Evolutionary conservation across 2,329 filamentous ascomycete species (phyloP).

Genomic region (Xylaria arbuscula): DNA sequence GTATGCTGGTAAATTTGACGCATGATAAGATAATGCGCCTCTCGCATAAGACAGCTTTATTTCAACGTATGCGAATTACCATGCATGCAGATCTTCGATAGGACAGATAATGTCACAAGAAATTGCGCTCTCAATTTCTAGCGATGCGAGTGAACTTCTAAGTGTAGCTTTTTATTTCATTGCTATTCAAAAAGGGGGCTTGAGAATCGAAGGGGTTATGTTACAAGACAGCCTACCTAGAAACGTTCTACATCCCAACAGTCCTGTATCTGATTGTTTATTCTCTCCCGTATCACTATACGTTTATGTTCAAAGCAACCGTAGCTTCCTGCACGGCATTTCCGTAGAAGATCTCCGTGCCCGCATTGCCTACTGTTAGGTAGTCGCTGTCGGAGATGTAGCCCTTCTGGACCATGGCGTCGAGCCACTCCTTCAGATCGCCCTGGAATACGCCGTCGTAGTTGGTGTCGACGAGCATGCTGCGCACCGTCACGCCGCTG

Average conservation of each 20-base stretch:
- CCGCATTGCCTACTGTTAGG: slow-evolving; percentile 42
- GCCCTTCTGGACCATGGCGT: slow-evolving; percentile 37
- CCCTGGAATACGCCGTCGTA: slow-evolving; percentile 41
- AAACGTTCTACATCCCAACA: slow-evolving; percentile 6
- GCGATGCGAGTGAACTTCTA: neutral
- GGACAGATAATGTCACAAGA: neutral
- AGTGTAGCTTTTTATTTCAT: neutral
- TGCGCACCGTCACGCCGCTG: slow-evolving; percentile 42
- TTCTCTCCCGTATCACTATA: slow-evolving; percentile 12
- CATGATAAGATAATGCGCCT: neutral
- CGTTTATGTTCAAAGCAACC: slow-evolving; percentile 33
- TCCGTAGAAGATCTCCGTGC: slow-evolving; percentile 44
- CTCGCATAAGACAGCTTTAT: neutral
- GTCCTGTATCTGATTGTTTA: neutral
- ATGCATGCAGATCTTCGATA: neutral
- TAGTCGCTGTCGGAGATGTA: slow-evolving; percentile 38
- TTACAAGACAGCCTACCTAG: slow-evolving; percentile 12
- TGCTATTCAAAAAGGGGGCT: slow-evolving; percentile 5
- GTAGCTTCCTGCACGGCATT: slow-evolving; percentile 31
- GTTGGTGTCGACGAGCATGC: slow-evolving; percentile 37
- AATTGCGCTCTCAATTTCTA: neutral
- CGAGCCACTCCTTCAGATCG: slow-evolving; percentile 42
- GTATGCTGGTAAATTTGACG: neutral
- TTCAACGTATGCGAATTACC: neutral
- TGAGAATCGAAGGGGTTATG: slow-evolving; percentile 14